Base-by-base conservation (phyloP, 1,284 basidiomycete species). In the Cryptococcus sp. region DNA sequence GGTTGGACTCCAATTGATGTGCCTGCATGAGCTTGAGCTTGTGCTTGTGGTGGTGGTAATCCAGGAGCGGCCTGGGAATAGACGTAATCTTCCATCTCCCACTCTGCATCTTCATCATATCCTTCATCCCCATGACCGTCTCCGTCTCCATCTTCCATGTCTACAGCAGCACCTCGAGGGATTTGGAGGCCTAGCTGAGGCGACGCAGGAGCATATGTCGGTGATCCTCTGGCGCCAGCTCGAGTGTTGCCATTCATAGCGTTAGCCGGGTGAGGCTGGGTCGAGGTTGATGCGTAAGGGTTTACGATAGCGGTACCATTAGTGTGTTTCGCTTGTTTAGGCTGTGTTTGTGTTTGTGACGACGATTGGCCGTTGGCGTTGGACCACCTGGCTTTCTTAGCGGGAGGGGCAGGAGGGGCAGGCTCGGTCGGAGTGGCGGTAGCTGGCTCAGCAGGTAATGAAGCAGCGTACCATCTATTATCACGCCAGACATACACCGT, bases 11-110 rank as follows among this genome's bases (percentile, higher is more conserved):
- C 61, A 17, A 60, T 56, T 6, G 40, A 49, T 13, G 62, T 62
- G 15, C 44, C 48, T 37, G 46, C 19, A 25, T 23, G 52, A 10
- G n/a, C 52, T 19, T 20, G 39, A 23, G 13, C 52, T 37, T 5
- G 22, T 47, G 46, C 19, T 13, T 13, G 34, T 26, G 48, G 23
- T 29, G 48, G 29, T 34, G 29, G 29, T 7, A 34, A 34, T 7
- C 29, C 29, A 34, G 29, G 29, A 4, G 7, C 52, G 37, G 38
- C 37, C 8, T 39, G 39, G 23, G 40, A 22, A 29, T 45, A 38
- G 23, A 48, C 22, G 50, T 57, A 38, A 26, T 54, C 66, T 56
- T 69, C 52, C 38, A 62, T 63, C 56, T 70, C 60, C 63, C 59
- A 54, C 55, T 65, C 59, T 57, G 47, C 39, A 52, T 55, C 52